Percentiles rank a stretch among this genome's conserved stretches.
phyloP scores from a whole-genome alignment of 2,329 filamentous ascomycete species.

The Colletotrichum euphorbiae region DNA sequence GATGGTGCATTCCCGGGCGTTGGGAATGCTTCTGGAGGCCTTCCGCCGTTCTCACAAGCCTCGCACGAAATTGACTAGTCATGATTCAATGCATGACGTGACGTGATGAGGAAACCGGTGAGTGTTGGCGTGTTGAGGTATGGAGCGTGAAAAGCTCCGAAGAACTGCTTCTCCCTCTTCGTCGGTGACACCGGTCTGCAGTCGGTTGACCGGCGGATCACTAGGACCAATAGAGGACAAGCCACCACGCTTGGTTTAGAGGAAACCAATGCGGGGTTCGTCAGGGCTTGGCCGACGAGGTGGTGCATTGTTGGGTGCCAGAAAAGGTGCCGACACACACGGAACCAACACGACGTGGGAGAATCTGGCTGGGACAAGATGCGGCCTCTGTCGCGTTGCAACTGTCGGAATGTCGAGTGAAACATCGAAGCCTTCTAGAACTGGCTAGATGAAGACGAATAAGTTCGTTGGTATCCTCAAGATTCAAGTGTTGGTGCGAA shows the following conservation, averaged over 20 bases:
- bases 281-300: background rate
- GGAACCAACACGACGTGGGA: too few relatives aligned
- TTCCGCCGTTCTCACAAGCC: too few relatives aligned
- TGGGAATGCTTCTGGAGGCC: background rate
- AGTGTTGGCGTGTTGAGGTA: background rate
- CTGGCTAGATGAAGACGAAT: too few relatives aligned
- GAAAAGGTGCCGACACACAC: too few relatives aligned
- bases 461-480: too few relatives aligned
- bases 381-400: too few relatives aligned
- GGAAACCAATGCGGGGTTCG: slow-evolving; percentile 7
- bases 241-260: background rate
- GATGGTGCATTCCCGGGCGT: background rate
- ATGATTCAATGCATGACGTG: too few relatives aligned
- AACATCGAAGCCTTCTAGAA: too few relatives aligned
- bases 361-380: too few relatives aligned
- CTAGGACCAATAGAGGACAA: background rate
- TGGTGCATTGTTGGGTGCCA: background rate
- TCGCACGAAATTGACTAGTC: too few relatives aligned
- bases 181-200: background rate
- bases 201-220: background rate
- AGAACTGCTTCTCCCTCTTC: background rate
- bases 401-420: too few relatives aligned
- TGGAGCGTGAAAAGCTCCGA: background rate
- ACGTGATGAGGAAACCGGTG: background rate
- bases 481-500: background rate